phyloP scores from a whole-genome alignment of 768 basidiomycete species.

The Podaxis rugospora region DNA sequence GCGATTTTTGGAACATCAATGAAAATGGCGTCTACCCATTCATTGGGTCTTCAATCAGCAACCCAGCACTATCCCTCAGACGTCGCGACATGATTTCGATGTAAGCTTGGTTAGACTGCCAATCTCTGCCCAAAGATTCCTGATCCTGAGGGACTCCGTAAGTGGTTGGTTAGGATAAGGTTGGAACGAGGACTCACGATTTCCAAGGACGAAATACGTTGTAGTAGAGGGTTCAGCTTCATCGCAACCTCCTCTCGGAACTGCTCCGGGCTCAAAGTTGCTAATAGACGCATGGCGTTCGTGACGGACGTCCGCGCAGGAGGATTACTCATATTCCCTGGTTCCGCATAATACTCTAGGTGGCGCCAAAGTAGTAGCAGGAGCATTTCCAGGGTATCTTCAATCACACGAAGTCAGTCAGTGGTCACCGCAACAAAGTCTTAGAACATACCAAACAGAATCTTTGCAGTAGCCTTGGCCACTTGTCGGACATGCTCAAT shows the following conservation, averaged over 20 bases:
- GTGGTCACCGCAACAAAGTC: not conserved
- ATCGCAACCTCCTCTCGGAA: conserved; percentile 56
- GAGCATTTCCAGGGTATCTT: conserved; percentile 74
- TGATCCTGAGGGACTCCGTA: conserved; percentile 25
- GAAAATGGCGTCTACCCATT: not conserved
- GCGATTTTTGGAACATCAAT: not conserved
- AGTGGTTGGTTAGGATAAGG: conserved; percentile 7
- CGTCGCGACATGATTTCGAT: conserved; percentile 73
- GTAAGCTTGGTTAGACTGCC: conserved; percentile 64
- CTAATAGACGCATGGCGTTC: conserved; percentile 51
- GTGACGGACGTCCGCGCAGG: conserved; percentile 36
- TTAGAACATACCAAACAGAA: conserved; percentile 47
- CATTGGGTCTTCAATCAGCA: conserved; percentile 19
- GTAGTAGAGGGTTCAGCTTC: conserved; percentile 51
- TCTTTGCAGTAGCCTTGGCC: conserved; percentile 43
- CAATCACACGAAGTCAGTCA: not conserved
- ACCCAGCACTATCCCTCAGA: conserved; percentile 58
- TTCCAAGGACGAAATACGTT: conserved; percentile 49
- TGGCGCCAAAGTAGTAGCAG: conserved; percentile 82
- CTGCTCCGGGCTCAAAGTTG: conserved; percentile 50
- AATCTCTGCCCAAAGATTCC: conserved; percentile 45
- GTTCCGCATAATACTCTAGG: conserved; percentile 56
- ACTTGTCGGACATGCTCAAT: conserved; percentile 41
- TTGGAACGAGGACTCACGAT: conserved; percentile 17
- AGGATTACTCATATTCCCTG: conserved; percentile 24